Percentiles rank a stretch among this genome's conserved stretches.
Conservation (phyloP, 1,139 yeast genomes). For the Debaryomyces robertsiae region DNA sequence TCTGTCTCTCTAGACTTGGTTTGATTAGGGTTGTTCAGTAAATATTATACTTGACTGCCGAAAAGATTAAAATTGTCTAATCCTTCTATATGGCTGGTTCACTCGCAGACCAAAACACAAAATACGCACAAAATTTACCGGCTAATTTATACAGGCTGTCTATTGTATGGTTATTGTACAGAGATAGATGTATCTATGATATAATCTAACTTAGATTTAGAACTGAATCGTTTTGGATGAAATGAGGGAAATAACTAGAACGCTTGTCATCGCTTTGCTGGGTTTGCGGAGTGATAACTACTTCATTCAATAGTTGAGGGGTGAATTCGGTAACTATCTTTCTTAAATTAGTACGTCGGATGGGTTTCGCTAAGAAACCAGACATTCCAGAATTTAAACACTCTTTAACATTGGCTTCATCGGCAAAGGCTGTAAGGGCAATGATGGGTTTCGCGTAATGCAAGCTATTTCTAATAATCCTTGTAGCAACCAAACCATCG, state of each 20-base stretch:
- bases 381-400: constrained; percentile 86
- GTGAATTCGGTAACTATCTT: constrained; percentile 52
- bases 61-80: too few relatives aligned
- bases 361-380: constrained; percentile 86
- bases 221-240: not conserved
- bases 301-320: constrained; percentile 29
- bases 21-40: too few relatives aligned
- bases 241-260: not conserved
- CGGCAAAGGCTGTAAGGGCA: constrained; percentile 94
- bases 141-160: too few relatives aligned
- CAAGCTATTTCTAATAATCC: constrained; percentile 64
- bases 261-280: constrained; percentile 18
- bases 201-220: not conserved
- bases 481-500: constrained; percentile 85
- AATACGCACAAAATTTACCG: too few relatives aligned
- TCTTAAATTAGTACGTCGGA: constrained; percentile 66
- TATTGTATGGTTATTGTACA: too few relatives aligned
- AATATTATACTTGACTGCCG: too few relatives aligned
- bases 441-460: constrained; percentile 76
- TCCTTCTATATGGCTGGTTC: too few relatives aligned
- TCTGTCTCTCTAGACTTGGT: too few relatives aligned
- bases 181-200: too few relatives aligned
- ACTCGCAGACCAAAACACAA: too few relatives aligned
- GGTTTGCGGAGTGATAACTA: constrained; percentile 33
- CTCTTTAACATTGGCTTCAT: constrained; percentile 75